Conservation (phyloP, 2,329 filamentous ascomycete species). For the Alternaria gaisen region DNA sequence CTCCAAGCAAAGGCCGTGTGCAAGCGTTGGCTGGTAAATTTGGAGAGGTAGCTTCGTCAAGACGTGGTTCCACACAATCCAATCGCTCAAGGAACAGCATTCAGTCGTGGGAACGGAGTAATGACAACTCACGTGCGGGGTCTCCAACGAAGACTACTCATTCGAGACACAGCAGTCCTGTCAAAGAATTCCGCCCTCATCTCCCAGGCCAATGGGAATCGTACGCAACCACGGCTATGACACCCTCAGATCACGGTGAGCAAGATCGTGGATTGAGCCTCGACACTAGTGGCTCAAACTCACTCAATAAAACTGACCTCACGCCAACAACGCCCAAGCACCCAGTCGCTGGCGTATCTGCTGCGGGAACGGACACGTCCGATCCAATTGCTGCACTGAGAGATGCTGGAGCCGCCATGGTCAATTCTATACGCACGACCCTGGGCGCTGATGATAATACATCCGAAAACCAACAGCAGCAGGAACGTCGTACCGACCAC, state of each 20-base stretch:
- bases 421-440: constrained; percentile 55
- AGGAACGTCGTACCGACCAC: constrained; percentile 15
- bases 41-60: constrained; percentile 56
- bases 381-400: constrained; percentile 56
- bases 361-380: constrained; percentile 19
- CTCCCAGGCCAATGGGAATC: constrained; percentile 65
- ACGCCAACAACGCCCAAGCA: constrained; percentile 51
- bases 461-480: constrained; percentile 22
- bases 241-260: constrained; percentile 41
- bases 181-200: constrained; percentile 58
- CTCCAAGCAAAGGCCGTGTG: constrained; percentile 61
- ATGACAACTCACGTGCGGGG: constrained; percentile 47
- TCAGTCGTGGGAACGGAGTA: constrained; percentile 52
- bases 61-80: constrained; percentile 58
- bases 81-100: constrained; percentile 53
- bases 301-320: constrained; percentile 43
- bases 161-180: constrained; percentile 48
- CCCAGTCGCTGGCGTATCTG: constrained; percentile 31
- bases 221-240: constrained; percentile 53
- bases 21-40: constrained; percentile 62
- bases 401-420: constrained; percentile 59
- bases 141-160: constrained; percentile 43
- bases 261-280: constrained; percentile 38
- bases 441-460: constrained; percentile 42
- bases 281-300: constrained; percentile 15